These are phyloP conservation scores for Phytophthora tubulina DNA, from an alignment of 352 stramenopile species.

Conservation along the genomic window DNA sequence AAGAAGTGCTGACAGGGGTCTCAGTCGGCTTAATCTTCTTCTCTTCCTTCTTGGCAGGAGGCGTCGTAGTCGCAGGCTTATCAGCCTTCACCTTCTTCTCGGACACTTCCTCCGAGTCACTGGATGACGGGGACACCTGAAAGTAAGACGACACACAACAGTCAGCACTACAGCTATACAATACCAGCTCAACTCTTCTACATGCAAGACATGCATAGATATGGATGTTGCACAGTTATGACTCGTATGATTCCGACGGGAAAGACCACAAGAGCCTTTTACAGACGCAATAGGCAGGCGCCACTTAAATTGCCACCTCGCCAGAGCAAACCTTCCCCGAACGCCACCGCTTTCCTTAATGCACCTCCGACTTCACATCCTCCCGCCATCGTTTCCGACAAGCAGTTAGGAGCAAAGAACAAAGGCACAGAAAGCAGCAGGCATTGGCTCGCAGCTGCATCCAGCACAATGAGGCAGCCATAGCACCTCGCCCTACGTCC, in stretches of 20 bases:
- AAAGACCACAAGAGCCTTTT: slow-evolving; percentile 79
- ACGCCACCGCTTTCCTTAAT: slow-evolving; percentile 5
- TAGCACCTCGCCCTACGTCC: slow-evolving; percentile 56
- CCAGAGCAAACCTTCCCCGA: slow-evolving; percentile 42
- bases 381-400: slow-evolving; percentile 44
- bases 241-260: slow-evolving; percentile 93
- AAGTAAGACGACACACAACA: neutral
- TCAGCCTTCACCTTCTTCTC: slow-evolving; percentile 50
- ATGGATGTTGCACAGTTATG: slow-evolving; percentile 92
- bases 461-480: slow-evolving; percentile 41
- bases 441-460: slow-evolving; percentile 40
- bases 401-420: slow-evolving; percentile 37
- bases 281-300: slow-evolving; percentile 51
- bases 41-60: slow-evolving; percentile 47
- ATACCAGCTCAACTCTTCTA: slow-evolving; percentile 12
- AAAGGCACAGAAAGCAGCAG: slow-evolving; percentile 20
- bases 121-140: slow-evolving; percentile 43
- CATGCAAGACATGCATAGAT: slow-evolving; percentile 39
- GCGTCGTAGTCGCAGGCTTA: slow-evolving; percentile 17
- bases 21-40: slow-evolving; percentile 36
- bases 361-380: slow-evolving; percentile 13
- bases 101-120: slow-evolving; percentile 52
- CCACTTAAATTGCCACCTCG: slow-evolving; percentile 43
- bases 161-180: slow-evolving; percentile 18
- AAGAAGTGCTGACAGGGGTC: slow-evolving; percentile 16